Evolutionary conservation across 805 yeast species (phyloP).

Genomic region (Cyberlindnera galapagoensis): DNA sequence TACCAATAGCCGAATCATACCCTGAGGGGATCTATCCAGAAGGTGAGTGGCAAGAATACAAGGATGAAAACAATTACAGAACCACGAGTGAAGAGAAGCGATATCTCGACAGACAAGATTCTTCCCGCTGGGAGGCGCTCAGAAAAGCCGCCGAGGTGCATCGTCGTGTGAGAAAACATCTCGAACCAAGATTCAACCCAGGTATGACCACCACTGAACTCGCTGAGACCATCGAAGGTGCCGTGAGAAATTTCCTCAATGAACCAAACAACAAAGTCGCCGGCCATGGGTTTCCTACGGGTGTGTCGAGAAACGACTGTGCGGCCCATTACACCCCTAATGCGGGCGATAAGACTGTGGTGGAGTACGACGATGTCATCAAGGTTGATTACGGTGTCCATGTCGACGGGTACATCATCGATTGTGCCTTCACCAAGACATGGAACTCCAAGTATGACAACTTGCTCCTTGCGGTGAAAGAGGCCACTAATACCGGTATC

Average conservation of each 20-base stretch:
- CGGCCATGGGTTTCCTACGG: slow-evolving; percentile 99
- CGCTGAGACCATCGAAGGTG: slow-evolving; percentile 83
- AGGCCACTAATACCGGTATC: slow-evolving; percentile 91
- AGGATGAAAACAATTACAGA: slow-evolving; percentile 57
- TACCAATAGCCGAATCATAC: slow-evolving; percentile 59
- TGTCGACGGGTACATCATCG: slow-evolving; percentile 88
- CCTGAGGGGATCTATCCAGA: slow-evolving; percentile 75
- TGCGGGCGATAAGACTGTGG: slow-evolving; percentile 80
- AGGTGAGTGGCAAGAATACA: slow-evolving; percentile 81
- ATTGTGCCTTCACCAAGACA: slow-evolving; percentile 90
- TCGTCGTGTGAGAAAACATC: slow-evolving; percentile 79
- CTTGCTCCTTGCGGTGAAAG: slow-evolving; percentile 78
- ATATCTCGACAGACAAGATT: slow-evolving; percentile 57
- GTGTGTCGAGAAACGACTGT: slow-evolving; percentile 83
- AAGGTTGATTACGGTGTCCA: slow-evolving; percentile 97
- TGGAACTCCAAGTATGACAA: slow-evolving; percentile 80
- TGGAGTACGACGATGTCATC: slow-evolving; percentile 86
- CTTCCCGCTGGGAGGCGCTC: slow-evolving; percentile 72
- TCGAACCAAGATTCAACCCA: slow-evolving; percentile 69
- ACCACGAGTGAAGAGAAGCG: slow-evolving; percentile 84
- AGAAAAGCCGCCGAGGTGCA: slow-evolving; percentile 97
- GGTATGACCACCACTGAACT: slow-evolving; percentile 90
- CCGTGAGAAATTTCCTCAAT: slow-evolving; percentile 69
- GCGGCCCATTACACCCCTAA: slow-evolving; percentile 99
- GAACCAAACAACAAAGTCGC: slow-evolving; percentile 54